Evolutionary conservation across 2,329 filamentous ascomycete species (phyloP).

Genomic region (Falciphora oryzae): DNA sequence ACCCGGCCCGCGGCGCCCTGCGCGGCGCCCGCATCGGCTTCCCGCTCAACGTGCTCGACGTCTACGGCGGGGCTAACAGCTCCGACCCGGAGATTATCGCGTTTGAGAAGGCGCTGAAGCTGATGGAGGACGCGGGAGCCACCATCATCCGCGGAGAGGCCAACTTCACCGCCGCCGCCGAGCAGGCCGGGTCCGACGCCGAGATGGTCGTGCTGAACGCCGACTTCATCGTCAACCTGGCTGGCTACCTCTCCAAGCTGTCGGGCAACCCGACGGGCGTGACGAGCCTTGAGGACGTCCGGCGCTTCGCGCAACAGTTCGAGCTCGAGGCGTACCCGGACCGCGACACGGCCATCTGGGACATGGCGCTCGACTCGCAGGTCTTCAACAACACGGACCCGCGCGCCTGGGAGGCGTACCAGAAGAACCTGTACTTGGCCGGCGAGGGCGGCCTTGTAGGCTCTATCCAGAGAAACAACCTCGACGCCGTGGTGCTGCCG

Average conservation of each 20-base stretch:
- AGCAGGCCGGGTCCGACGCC: neutral
- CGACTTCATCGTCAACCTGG: conserved; percentile 54
- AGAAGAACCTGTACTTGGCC: conserved; percentile 46
- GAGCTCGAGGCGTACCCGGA: conserved; percentile 51
- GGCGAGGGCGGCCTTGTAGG: conserved; percentile 55
- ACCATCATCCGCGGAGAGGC: conserved; percentile 3
- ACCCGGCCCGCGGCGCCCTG: neutral
- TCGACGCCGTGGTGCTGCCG: conserved; percentile 58
- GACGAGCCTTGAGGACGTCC: conserved; percentile 44
- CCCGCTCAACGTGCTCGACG: neutral
- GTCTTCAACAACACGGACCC: conserved; percentile 50
- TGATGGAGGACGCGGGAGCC: conserved; percentile 3
- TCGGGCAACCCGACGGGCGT: conserved; percentile 52
- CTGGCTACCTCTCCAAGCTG: conserved; percentile 50
- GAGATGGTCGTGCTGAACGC: conserved; percentile 25
- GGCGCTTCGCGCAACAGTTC: conserved; percentile 47
- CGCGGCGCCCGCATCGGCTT: conserved; percentile 7
- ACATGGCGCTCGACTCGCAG: conserved; percentile 38
- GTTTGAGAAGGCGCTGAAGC: neutral
- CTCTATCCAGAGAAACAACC: conserved; percentile 17
- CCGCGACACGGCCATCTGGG: conserved; percentile 53
- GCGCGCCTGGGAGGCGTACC: conserved; percentile 52
- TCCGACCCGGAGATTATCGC: neutral
- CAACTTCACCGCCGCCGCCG: conserved; percentile 3
- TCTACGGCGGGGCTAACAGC: neutral